Evolutionary conservation across 805 yeast species (phyloP), one percentile per base, ranked within the genome.

Genomic region (Saccharomycopsis javanensis): DNA sequence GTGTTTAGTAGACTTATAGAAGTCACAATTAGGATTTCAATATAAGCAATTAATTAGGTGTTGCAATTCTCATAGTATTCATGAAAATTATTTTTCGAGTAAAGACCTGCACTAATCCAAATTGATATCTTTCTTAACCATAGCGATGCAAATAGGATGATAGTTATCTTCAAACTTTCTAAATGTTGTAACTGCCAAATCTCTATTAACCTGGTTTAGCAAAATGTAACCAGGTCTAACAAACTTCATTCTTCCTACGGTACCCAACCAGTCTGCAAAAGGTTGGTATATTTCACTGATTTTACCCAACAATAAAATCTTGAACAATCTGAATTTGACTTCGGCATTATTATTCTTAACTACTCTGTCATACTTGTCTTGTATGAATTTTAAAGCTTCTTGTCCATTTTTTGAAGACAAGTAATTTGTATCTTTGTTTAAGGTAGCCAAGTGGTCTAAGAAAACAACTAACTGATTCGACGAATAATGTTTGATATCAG

Each of bases 191-290:
- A 83, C 64, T 0, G 96, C 96, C 61, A 84, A 73, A 15, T 75
- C 73, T 50, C 79, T 79, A 68, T 87, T 86, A 25, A 84, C 92
- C 5, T 71, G 65, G 65, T 81, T 79, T 61, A 90, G 74, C 60
- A 83, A 71, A 50, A 81, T 77, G 71, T 82, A 89, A 3, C 94
- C 88, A 31, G 97, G 96, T 69, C 97, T 79, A 27, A 88, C 96
- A 67, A 84, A 90, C 73, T 90, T 90, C 97, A 90, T 90, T 75
- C 97, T 80, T 20, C 97, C 97, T 23, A 90, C 94, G 2, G 91
- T 83, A 11, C 92, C 95, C 56, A 90, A 76, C 96, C 96, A 90
- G 55, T 81, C 80, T 3, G 95, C 89, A 51, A 90, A 72, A 50
- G 70, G 71, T 57, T 70, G 71, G 67, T 84, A 79, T 54, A 73